A percentile compares a stretch with the other conserved stretches of the same genome.
These are phyloP conservation scores for Phytophthora macrochlamydospora DNA, from an alignment of 352 stramenopile genomes.

Conservation along the genomic window DNA sequence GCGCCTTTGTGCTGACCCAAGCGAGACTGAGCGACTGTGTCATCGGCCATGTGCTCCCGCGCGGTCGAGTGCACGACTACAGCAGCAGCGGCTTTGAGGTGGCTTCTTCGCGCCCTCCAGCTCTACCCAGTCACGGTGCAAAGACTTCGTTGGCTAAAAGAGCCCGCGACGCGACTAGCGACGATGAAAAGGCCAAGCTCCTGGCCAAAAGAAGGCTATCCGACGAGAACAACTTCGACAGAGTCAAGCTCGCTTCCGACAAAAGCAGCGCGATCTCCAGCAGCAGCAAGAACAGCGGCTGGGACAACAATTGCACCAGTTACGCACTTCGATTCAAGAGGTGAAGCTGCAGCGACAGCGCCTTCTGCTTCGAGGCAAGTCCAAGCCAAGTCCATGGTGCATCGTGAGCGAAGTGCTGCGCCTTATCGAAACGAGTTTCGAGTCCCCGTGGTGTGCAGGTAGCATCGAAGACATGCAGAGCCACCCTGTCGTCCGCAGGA, in stretches of 20 bases:
- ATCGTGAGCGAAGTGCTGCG: conserved; percentile 19
- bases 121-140: background rate
- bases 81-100: background rate
- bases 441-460: conserved; percentile 13
- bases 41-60: conserved; percentile 7
- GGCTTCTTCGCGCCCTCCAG: background rate
- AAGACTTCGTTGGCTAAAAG: background rate
- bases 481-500: conserved; percentile 6
- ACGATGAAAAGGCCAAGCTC: background rate
- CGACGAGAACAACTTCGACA: conserved; percentile 21
- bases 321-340: conserved; percentile 12
- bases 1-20: background rate
- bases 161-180: background rate
- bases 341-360: conserved; percentile 11
- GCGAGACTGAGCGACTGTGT: conserved; percentile 10
- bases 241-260: conserved; percentile 30
- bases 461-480: conserved; percentile 13
- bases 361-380: background rate
- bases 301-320: conserved; percentile 2
- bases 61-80: background rate
- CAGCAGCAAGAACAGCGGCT: background rate
- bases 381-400: conserved; percentile 6
- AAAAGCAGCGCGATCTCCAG: conserved; percentile 5
- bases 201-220: conserved; percentile 13
- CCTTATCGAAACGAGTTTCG: conserved; percentile 15